Conservation (phyloP, 768 basidiomycete genomes). For the Serendipita sp. region DNA sequence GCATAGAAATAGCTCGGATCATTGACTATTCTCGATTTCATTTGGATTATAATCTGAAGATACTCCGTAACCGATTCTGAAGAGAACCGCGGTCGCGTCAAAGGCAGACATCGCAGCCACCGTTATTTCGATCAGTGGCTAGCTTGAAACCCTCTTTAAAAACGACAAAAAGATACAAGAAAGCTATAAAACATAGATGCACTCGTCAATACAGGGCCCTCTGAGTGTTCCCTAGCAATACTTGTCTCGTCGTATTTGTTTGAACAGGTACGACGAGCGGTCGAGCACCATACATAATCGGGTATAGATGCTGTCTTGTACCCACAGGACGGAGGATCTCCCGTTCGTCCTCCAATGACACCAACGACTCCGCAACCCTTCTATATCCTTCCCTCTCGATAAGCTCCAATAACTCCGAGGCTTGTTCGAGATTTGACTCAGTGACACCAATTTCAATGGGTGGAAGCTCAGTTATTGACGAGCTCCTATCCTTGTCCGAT, state of each 20-base stretch:
- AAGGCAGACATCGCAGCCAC: too few relatives aligned
- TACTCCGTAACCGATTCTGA: too few relatives aligned
- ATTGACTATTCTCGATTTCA: too few relatives aligned
- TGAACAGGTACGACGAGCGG: background rate
- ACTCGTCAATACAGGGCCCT: background rate
- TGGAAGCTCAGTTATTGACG: too few relatives aligned
- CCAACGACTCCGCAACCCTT: background rate
- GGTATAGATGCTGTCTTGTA: background rate
- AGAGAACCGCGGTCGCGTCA: too few relatives aligned
- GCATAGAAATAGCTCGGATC: too few relatives aligned
- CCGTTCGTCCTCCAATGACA: background rate
- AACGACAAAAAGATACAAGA: too few relatives aligned
- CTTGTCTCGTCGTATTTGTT: background rate
- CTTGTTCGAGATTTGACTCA: background rate
- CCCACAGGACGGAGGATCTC: background rate
- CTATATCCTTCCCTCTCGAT: background rate
- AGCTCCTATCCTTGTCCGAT: too few relatives aligned
- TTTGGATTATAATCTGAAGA: too few relatives aligned
- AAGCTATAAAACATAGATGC: background rate
- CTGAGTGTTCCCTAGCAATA: background rate
- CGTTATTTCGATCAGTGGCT: too few relatives aligned
- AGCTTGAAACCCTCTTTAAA: too few relatives aligned
- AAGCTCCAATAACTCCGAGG: background rate
- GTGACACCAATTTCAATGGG: background rate
- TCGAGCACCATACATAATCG: background rate